These are phyloP conservation scores for Pezicula rhizophila DNA, from an alignment of 2,329 filamentous ascomycete genomes.

Conservation along the genomic window DNA sequence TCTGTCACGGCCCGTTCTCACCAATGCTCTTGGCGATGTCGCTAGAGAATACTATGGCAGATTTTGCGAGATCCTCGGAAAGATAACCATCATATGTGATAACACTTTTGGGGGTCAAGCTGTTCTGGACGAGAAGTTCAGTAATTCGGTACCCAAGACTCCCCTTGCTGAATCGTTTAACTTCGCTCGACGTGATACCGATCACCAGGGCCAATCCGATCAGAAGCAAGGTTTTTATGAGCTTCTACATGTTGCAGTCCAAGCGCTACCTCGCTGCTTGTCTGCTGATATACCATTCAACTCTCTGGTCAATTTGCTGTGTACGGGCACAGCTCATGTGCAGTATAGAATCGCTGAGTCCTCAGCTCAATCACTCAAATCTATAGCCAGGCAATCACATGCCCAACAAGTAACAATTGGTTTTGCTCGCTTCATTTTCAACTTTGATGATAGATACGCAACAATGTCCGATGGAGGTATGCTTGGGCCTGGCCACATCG, in stretches of 20 bases:
- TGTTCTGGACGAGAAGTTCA: slow-evolving; percentile 91
- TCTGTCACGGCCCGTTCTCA: slow-evolving; percentile 59
- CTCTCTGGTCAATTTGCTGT: slow-evolving; percentile 86
- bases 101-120: slow-evolving; percentile 96
- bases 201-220: slow-evolving; percentile 63
- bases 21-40: slow-evolving; percentile 62
- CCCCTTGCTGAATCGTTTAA: slow-evolving; percentile 92
- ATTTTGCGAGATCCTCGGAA: slow-evolving; percentile 92
- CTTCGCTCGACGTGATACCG: slow-evolving; percentile 72
- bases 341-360: slow-evolving; percentile 88
- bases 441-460: slow-evolving; percentile 93
- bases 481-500: slow-evolving; percentile 88
- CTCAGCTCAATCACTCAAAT: slow-evolving; percentile 87
- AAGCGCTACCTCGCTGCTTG: slow-evolving; percentile 89
- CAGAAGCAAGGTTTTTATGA: slow-evolving; percentile 95
- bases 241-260: slow-evolving; percentile 87
- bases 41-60: slow-evolving; percentile 80
- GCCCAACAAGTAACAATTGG: slow-evolving; percentile 95
- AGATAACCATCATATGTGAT: slow-evolving; percentile 94
- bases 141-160: slow-evolving; percentile 80
- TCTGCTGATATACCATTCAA: slow-evolving; percentile 90
- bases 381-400: slow-evolving; percentile 87
- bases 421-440: slow-evolving; percentile 96
- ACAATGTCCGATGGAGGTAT: slow-evolving; percentile 98
- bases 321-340: slow-evolving; percentile 93